A percentile compares a stretch with the other conserved stretches of the same genome.
phyloP scores from a whole-genome alignment of 768 basidiomycete genomes.

The Rhizopogon salebrosus region DNA sequence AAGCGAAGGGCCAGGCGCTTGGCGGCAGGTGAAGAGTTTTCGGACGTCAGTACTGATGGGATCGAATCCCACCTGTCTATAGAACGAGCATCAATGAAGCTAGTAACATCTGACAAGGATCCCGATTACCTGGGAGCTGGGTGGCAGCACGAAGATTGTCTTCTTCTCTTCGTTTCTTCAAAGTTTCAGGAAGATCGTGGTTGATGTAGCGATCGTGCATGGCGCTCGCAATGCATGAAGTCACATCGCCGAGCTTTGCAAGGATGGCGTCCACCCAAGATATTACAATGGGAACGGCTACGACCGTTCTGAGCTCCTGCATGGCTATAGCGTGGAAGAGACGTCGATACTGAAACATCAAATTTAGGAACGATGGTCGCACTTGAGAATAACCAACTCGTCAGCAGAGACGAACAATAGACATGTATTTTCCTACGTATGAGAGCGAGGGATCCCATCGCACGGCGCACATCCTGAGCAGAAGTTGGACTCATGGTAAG shows the following conservation, averaged over 20 bases:
- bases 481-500: constrained; percentile 6
- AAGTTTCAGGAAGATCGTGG: constrained; percentile 19
- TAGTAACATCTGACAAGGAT: neutral
- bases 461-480: constrained; percentile 1
- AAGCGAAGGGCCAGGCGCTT: constrained; percentile 54
- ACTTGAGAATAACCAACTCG: constrained; percentile 19
- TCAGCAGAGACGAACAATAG: constrained; percentile 3
- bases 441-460: constrained; percentile 10
- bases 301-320: constrained; percentile 18
- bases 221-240: constrained; percentile 26
- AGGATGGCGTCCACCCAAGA: constrained; percentile 67
- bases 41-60: constrained; percentile 39
- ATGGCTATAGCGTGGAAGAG: constrained; percentile 42
- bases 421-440: constrained; percentile 14
- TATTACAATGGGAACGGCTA: constrained; percentile 31
- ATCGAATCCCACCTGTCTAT: constrained; percentile 57
- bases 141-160: constrained; percentile 53
- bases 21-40: constrained; percentile 52
- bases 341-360: constrained; percentile 49
- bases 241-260: constrained; percentile 42
- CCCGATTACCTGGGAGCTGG: constrained; percentile 57
- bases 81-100: constrained; percentile 8
- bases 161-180: constrained; percentile 40
- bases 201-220: constrained; percentile 8
- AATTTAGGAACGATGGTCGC: constrained; percentile 22